phyloP scores from a whole-genome alignment of 177 flowering plant species.

The Vitis hybrid region DNA sequence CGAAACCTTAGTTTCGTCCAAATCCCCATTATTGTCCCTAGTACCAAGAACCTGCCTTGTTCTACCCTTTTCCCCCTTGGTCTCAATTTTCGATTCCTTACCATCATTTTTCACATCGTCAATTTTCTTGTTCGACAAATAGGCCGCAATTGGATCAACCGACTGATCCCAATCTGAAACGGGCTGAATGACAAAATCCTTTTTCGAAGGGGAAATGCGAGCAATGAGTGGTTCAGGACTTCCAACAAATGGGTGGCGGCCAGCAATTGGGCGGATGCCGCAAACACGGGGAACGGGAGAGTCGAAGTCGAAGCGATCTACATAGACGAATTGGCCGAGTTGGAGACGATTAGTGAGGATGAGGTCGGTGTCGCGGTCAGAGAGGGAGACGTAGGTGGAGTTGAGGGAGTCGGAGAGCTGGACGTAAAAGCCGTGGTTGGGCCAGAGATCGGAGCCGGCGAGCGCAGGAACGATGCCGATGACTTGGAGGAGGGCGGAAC shows the following conservation, averaged over 20 bases:
- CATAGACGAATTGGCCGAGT: slow-evolving; percentile 84
- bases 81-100: slow-evolving; percentile 9
- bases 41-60: slow-evolving; percentile 44
- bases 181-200: slow-evolving; percentile 77
- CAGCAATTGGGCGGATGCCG: slow-evolving; percentile 72
- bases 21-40: slow-evolving; percentile 28
- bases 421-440: slow-evolving; percentile 82
- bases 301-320: slow-evolving; percentile 65
- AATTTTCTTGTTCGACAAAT: slow-evolving; percentile 29
- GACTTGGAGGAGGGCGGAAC: slow-evolving; percentile 75
- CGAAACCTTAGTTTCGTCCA: slow-evolving; percentile 12
- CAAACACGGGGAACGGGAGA: slow-evolving; percentile 69
- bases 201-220: slow-evolving; percentile 44
- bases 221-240: slow-evolving; percentile 68
- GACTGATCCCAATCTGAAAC: slow-evolving; percentile 55
- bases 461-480: slow-evolving; percentile 82
- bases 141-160: slow-evolving; percentile 50
- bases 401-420: slow-evolving; percentile 90
- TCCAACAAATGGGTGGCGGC: slow-evolving; percentile 76
- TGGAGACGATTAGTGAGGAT: slow-evolving; percentile 85
- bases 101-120: slow-evolving; percentile 9
- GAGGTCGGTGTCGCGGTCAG: slow-evolving; percentile 75
- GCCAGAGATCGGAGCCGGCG: slow-evolving; percentile 68
- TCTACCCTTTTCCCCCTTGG: slow-evolving; percentile 8
- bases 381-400: slow-evolving; percentile 91